Evolutionary conservation across 805 yeast species (phyloP), one percentile per base, ranked within the genome.

Genomic region (Yarrowia phangngaensis): DNA sequence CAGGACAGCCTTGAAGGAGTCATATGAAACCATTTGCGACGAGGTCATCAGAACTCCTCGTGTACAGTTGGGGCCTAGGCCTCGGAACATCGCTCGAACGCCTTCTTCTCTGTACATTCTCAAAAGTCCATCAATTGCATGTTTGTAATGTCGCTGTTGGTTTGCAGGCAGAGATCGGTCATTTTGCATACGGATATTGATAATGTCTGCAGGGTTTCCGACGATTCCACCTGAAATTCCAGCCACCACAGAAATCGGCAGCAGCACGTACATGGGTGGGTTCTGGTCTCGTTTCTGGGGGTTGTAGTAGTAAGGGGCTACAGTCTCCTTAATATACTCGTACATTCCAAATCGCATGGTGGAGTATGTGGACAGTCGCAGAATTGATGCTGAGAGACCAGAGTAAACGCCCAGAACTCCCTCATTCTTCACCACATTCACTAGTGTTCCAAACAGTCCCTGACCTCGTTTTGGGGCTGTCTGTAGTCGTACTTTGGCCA

Each of bases 1-100:
- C 49, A 86, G 67, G 32, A 78, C 53, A 12, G 68, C 65, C 63
- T 86, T 86, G 20, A 84, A 80, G 26, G 81, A 71, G 62, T 86
- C 95, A 60, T 86, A 86, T 0, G 94, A 82, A 4, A 85, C 95
- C 50, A 85, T 92, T 62, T 86, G 95, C 3, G 90, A 80, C 0
- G 94, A 89, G 0, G 95, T 86, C 95, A 86, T 86, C 50, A 86
- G 70, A 7, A 85, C 76, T 26, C 95, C 95, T 61, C 95, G 74
- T 2, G 79, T 74, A 55, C 84, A 71, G 61, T 86, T 86, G 13
- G 95, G 94, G 8, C 73, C 74, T 51, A 84, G 70, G 1, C 95
- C 95, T 53, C 89, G 71, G 59, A 82, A 79, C 47, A 84, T 66
- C 0, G 86, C 70, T 7, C 58, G 46, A 1, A 71, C 57, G 12